Base-by-base conservation (phyloP, 306 rosid genomes). In the Benincasa hispida region DNA sequence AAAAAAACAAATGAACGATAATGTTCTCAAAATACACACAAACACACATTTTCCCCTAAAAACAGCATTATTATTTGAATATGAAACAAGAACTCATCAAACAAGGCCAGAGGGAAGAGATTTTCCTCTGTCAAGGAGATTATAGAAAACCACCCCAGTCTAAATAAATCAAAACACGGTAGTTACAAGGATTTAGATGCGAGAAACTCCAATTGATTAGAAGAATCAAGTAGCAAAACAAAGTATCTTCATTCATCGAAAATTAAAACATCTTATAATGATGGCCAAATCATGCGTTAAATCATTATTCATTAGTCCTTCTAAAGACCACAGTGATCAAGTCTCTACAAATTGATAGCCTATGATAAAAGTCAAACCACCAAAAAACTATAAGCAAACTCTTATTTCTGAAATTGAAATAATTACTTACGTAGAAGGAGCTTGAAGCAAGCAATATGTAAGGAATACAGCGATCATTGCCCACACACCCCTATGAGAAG, bases 391-490 rank as follows among this genome's bases (percentile, higher is more conserved):
- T 45, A 50, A 47, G 76, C 41, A 50, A 72, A 22, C 21, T 21
- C 39, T 13, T n/a, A 67, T n/a, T 61, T 15, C 27, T 21, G 18
- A 48, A 53, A 79, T 51, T 12, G 66, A 77, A 69, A 21, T 27
- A 28, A 48, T 58, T 17, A 91, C 99, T 89, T 81, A 94, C 99
- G 98, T 89, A 51, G 97, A 92, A 58, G 99, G 98, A 79, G 98
- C 99, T 89, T 94, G 99, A 78, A 94, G 91, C 86, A 94, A 87
- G 89, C 93, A 94, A 81, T 94, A 94, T 72, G 96, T 89, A 81
- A 94, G 99, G 85, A 94, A 94, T 81, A 95, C 97, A 56, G 97
- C 89, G 82, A 92, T 90, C 99, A 95, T 95, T 56, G 98, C 96
- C 99, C 97, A 95, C 75, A 92, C 82, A 62, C 99, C 99, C 92